Base-by-base conservation (phyloP, 345 rosid species). In the Aquilaria yunnanensis region DNA sequence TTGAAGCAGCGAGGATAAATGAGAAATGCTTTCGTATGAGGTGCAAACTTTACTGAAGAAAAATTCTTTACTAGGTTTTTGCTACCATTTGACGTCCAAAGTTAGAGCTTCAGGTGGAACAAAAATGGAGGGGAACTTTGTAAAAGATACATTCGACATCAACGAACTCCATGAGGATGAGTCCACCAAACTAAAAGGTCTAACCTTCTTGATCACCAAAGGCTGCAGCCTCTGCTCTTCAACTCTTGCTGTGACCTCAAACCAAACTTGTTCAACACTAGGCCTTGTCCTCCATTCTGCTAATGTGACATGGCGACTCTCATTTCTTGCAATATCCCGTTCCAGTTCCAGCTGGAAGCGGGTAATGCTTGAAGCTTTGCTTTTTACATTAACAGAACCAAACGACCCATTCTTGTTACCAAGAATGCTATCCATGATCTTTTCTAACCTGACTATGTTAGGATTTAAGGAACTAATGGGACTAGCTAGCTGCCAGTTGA, bases 91-190 rank as follows among this genome's bases (percentile, higher is more conserved):
- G 61, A 90, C 81, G 72, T 78, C 95, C 67, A 90, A 80, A 37
- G 95, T 90, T 65, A 90, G 74, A 61, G 97, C 82, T 74, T 90
- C 95, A 9, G 85, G 78, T 70, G 90, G 95, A 61, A 77, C 85
- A 43, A 90, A 83, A 48, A 85, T 64, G 11, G 90, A 84, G 32
- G 94, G 81, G 69, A 87, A 85, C 86, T 83, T 78, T 0, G 95
- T 90, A 57, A 87, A 90, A 29, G 95, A 87, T 60, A 87, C 74
- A 50, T 90, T 87, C 6, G 77, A 82, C 84, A 85, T 75, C 16
- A 87, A 64, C 74, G 71, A 83, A 67, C 92, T 83, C 95, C 88
- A 85, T n/a, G 88, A 80, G 8, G 59, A 72, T 14, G 92, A 75
- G 72, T 90, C 90, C 50, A 72, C 87, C 62, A 67, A 80, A 12